Evolutionary conservation across 176 grass and related monocot genomes (phyloP), one percentile per base, ranked within the genome.

Genomic region (Musa troglodytarum): DNA sequence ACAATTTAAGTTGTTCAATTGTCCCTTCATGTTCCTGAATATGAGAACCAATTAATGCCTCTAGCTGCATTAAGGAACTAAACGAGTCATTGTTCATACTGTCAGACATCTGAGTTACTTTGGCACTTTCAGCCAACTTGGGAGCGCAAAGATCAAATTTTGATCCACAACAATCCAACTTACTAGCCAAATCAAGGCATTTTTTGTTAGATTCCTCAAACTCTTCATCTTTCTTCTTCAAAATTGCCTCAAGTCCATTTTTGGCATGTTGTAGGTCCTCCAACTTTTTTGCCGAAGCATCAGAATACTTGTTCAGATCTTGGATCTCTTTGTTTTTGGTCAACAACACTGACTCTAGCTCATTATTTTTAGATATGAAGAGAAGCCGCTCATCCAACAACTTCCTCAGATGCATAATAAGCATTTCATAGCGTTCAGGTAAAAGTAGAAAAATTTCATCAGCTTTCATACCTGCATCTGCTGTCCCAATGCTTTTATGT

Each of bases 241-340:
- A 87, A 89, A 64, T 78, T 11, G 78, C 84, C 73, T 91, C 83
- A 63, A 91, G 82, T 55, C 89, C 86, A 63, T 87, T 81, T 34
- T 91, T 89, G 55, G 81, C 53, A 65, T 84, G 63, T 69, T 70
- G 88, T 70, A 89, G 65, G 54, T 94, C 86, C 74, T 93, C 81
- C 79, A 87, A 67, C 71, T 82, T 86, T 76, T 99, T 82, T 54
- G 71, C 75, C 65, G 92, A 69, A 87, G 86, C 82, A 76, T 81
- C 81, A 82, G 76, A 96, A 79, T 81, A 86, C 80, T 77, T 74
- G 15, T 73, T 89, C 69, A 93, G 77, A 50, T 89, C 90, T 86
- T 94, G 84, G 61, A 80, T 73, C 87, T 94, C 88, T 89, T 91
- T 63, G 57, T 83, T 87, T 94, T 94, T 93, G 71, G 59, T 79